phyloP scores from a whole-genome alignment of 2,329 filamentous ascomycete genomes.

The Exophiala xenobiotica region DNA sequence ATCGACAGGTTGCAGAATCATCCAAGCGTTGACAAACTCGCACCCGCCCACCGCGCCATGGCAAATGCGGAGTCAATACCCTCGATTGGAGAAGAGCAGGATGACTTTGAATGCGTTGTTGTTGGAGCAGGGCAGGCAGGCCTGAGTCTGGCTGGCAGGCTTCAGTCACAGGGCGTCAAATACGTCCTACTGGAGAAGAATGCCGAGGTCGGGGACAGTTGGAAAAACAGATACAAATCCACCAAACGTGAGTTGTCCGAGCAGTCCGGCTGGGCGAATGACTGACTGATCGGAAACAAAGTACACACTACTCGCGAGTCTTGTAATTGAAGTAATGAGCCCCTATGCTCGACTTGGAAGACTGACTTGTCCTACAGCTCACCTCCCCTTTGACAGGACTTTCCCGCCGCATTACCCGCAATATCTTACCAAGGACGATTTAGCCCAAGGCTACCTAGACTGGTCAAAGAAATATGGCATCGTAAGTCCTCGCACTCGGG shows the following conservation, averaged over 20 bases:
- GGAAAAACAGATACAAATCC: constrained; percentile 48
- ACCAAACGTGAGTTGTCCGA: constrained; percentile 31
- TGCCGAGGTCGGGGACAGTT: constrained; percentile 46
- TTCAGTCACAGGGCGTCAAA: constrained; percentile 42
- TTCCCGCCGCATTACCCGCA: constrained; percentile 28
- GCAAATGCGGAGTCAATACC: background rate
- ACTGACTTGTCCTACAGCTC: constrained; percentile 5
- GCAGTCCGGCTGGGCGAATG: constrained; percentile 2
- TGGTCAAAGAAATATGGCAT: constrained; percentile 31
- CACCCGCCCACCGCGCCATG: constrained; percentile 26
- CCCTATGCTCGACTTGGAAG: background rate
- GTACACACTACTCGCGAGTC: constrained; percentile 17
- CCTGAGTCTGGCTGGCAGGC: constrained; percentile 44
- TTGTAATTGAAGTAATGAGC: background rate
- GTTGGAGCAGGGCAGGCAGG: constrained; percentile 48
- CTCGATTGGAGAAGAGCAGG: background rate
- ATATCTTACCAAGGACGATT: constrained; percentile 29
- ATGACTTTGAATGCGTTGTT: constrained; percentile 35
- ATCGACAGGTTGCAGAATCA: constrained; percentile 26
- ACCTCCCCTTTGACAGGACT: constrained; percentile 32
- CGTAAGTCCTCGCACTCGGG: constrained; percentile 3
- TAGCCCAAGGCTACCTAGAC: constrained; percentile 18
- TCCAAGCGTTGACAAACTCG: constrained; percentile 24
- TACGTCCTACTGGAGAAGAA: constrained; percentile 47
- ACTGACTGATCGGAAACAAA: constrained; percentile 32